Base-by-base conservation (phyloP, 352 stramenopile species). In the Pythium sp. region DNA sequence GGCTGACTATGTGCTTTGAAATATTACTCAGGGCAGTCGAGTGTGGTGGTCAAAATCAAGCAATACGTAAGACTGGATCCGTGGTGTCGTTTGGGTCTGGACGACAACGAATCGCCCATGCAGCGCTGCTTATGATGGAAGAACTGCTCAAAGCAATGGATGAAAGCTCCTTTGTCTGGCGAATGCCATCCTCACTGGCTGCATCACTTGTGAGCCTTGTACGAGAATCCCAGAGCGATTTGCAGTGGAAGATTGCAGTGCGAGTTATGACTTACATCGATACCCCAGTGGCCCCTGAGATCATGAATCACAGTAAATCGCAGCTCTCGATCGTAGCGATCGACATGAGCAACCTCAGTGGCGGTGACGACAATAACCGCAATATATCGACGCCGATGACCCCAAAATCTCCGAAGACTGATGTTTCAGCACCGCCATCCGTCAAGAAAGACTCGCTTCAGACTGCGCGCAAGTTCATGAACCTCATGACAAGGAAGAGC, bases 191-290 rank as follows among this genome's bases (percentile, higher is more conserved):
- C 0, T 46, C 67, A 15, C 63, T 92, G 1, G 62, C 79, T 14
- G 76, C 73, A 0, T 70, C 73, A 1, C 68, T 90, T 2, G 73
- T 76, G 7, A 70, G 73, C 12, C 62, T 89, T 6, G 54, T 84
- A 49, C 75, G 79, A 24, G 68, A 70, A 1, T 80, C 76, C 0
- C 67, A 70, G 9, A 74, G 73, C 34, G 75, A 74, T 11, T n/a
- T 24, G 0, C 71, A 79, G 49, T 92, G 84, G 84, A 51, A 73
- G 62, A 70, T 78, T 1, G 64, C 69, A 2, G 71, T 84, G 18
- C 72, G 72, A 14, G 80, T 89, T 22, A 68, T 89, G 34, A 79
- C 64, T 47, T 84, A 71, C 55, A 20, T 87, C 15, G 69, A 68
- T 15, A 61, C 70, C 14, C 9, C 62, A 55, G 61, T 65, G 12